These are phyloP conservation scores for Solanum dulcamara DNA, from an alignment of 257 asterid species.

Conservation along the genomic window DNA sequence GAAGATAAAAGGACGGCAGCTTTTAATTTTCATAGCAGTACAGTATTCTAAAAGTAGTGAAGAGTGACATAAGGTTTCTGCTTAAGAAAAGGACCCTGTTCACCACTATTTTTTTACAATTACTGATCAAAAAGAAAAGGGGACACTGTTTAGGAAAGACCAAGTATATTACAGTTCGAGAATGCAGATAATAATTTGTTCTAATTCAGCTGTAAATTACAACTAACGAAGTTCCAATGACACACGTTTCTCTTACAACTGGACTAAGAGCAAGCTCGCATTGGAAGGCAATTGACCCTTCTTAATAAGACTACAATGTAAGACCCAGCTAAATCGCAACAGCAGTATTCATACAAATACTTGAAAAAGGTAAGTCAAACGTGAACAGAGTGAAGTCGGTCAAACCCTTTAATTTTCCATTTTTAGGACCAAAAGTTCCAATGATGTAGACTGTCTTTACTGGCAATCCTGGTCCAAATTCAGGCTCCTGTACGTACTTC, in stretches of 20 bases:
- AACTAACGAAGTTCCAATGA: neutral
- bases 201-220: neutral
- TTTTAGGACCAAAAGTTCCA: constrained; percentile 30
- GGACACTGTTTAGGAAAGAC: neutral
- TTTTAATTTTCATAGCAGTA: neutral
- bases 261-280: neutral
- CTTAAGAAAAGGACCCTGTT: neutral
- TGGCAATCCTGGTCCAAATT: constrained; percentile 74
- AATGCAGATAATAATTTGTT: neutral
- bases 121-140: no score
- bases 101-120: no score
- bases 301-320: neutral
- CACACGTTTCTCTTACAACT: neutral
- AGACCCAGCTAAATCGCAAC: neutral
- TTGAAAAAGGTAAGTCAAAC: neutral
- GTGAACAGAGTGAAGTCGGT: neutral
- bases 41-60: neutral
- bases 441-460: constrained; percentile 45
- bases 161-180: neutral
- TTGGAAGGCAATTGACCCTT: neutral
- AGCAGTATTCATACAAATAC: neutral
- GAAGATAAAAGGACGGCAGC: neutral
- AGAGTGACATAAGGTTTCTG: neutral
- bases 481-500: constrained; percentile 72
- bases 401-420: constrained; percentile 46